Conservation (phyloP, 805 yeast species). For the Lipomyces lipofer region DNA sequence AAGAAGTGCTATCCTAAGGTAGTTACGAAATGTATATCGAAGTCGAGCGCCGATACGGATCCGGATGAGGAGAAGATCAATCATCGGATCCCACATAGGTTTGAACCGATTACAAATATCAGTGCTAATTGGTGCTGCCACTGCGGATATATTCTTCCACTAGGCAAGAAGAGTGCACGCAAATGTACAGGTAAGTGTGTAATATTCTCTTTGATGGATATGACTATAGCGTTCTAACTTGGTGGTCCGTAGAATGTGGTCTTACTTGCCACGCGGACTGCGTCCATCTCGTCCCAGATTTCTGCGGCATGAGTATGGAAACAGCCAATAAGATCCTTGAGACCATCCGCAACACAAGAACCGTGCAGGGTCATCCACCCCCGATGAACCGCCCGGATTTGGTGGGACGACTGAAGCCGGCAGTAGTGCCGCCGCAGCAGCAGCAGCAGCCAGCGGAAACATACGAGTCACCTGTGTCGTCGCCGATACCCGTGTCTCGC, state of each 20-base stretch:
- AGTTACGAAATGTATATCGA: slow-evolving; percentile 78
- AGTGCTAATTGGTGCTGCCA: slow-evolving; percentile 99
- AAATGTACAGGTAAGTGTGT: slow-evolving; percentile 43
- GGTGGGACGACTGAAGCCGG: not conserved
- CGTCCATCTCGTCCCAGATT: slow-evolving; percentile 93
- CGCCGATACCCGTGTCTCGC: slow-evolving; percentile 1
- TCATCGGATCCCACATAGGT: slow-evolving; percentile 95
- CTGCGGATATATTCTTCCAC: slow-evolving; percentile 93
- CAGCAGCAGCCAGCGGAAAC: not conserved
- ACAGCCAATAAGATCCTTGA: slow-evolving; percentile 86
- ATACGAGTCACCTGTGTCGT: not conserved
- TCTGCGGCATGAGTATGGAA: slow-evolving; percentile 98
- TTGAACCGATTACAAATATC: slow-evolving; percentile 86
- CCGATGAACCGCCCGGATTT: not conserved
- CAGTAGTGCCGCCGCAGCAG: not conserved
- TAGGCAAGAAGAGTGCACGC: slow-evolving; percentile 90
- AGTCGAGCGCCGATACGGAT: slow-evolving; percentile 62
- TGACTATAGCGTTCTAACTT: too few species aligned
- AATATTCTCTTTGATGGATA: too few species aligned
- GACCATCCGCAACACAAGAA: slow-evolving; percentile 48
- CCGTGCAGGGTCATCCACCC: slow-evolving; percentile 2
- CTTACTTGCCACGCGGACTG: slow-evolving; percentile 92
- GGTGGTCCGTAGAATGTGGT: slow-evolving; percentile 75
- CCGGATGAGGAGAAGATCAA: slow-evolving; percentile 80
- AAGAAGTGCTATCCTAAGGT: slow-evolving; percentile 76